Percentiles rank a stretch among this genome's conserved stretches.
Evolutionary conservation across 805 yeast species (phyloP).

Genomic region (Monosporozyma unispora): DNA sequence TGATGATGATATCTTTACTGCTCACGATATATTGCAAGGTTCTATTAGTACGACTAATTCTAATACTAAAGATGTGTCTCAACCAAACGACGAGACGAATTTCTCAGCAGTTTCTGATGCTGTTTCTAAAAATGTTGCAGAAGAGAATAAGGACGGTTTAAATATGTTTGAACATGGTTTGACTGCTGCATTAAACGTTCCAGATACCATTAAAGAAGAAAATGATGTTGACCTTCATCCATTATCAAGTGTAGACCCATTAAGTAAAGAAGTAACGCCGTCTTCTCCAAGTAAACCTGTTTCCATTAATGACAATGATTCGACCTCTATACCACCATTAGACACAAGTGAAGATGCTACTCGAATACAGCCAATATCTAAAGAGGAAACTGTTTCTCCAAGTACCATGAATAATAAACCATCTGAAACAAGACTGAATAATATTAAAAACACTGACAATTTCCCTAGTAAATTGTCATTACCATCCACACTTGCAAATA

Average conservation of each 20-base stretch:
- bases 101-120: neutral
- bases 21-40: conserved; percentile 10
- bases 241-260: neutral
- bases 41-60: neutral
- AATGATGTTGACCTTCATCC: neutral
- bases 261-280: neutral
- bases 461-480: neutral
- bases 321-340: neutral
- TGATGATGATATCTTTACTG: conserved; percentile 19
- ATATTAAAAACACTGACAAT: neutral
- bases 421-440: neutral
- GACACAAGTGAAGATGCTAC: neutral
- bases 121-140: neutral
- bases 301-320: neutral
- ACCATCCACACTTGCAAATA: neutral
- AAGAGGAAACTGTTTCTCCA: conserved; percentile 1
- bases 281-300: neutral
- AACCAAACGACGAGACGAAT: neutral
- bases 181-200: neutral
- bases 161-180: neutral
- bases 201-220: neutral
- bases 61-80: neutral
- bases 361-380: neutral
- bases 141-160: neutral
- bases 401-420: neutral